These are phyloP conservation scores for Yarrowia hollandica DNA, from an alignment of 805 yeast genomes.

Conservation along the genomic window DNA sequence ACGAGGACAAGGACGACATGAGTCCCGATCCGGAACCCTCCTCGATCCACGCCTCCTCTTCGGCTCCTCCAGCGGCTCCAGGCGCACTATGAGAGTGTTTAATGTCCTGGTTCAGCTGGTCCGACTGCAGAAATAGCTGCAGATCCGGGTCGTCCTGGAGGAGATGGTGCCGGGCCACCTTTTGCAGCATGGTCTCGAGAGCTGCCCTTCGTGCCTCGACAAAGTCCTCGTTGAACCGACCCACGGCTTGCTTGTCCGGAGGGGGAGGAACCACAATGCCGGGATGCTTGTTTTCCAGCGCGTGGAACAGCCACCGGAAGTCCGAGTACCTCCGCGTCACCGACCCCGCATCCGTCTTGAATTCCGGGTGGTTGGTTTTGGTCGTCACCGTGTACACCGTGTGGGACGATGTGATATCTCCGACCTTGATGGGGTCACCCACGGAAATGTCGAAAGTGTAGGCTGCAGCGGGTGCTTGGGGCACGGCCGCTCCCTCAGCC, in stretches of 20 bases:
- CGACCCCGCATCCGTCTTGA: constrained; percentile 31
- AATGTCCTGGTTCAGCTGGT: constrained; percentile 65
- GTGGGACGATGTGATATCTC: constrained; percentile 85
- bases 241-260: constrained; percentile 89
- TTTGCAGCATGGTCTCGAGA: constrained; percentile 79
- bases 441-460: constrained; percentile 61
- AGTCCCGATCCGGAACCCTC: constrained; percentile 48
- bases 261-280: constrained; percentile 95
- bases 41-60: constrained; percentile 27
- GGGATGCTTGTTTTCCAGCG: constrained; percentile 80
- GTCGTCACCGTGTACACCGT: constrained; percentile 81
- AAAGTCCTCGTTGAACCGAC: constrained; percentile 86
- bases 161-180: constrained; percentile 57
- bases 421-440: constrained; percentile 89
- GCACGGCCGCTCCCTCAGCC: neutral
- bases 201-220: constrained; percentile 83
- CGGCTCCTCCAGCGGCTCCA: neutral
- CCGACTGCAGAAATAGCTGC: constrained; percentile 71
- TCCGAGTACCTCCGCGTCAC: constrained; percentile 89
- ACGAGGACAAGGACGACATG: constrained; percentile 65
- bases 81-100: constrained; percentile 51
- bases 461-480: neutral
- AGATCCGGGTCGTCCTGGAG: constrained; percentile 76
- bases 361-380: constrained; percentile 49
- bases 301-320: constrained; percentile 92